Conservation (phyloP, 2,329 filamentous ascomycete genomes). For the Cladosporium sp. region DNA sequence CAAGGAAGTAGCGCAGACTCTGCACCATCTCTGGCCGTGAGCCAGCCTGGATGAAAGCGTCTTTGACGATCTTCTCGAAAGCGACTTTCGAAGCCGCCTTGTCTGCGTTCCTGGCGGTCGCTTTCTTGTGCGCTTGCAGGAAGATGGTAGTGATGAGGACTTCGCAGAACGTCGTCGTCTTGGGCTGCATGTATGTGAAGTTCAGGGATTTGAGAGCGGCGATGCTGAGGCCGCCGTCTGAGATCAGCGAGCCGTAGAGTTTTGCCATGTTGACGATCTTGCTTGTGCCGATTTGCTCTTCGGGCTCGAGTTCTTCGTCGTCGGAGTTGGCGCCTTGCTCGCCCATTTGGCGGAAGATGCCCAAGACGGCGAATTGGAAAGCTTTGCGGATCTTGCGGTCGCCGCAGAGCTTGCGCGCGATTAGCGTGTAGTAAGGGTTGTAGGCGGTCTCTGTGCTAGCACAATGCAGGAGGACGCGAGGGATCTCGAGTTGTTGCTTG, state of each 20-base stretch:
- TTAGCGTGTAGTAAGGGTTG: slow-evolving; percentile 90
- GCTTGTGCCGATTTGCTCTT: slow-evolving; percentile 54
- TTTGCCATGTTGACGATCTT: slow-evolving; percentile 69
- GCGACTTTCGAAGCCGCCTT: slow-evolving; percentile 39
- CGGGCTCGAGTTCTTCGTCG: slow-evolving; percentile 56
- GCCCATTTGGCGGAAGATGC: slow-evolving; percentile 81
- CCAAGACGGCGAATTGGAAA: slow-evolving; percentile 86
- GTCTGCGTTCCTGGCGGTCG: slow-evolving; percentile 40
- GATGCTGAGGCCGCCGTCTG: slow-evolving; percentile 61
- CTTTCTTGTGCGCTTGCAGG: slow-evolving; percentile 51
- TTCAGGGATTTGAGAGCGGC: slow-evolving; percentile 68
- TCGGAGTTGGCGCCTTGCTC: slow-evolving; percentile 64
- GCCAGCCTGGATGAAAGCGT: slow-evolving; percentile 66
- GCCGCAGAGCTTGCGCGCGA: slow-evolving; percentile 75
- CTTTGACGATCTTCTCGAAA: slow-evolving; percentile 62
- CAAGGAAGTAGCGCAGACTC: slow-evolving; percentile 78
- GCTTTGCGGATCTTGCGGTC: slow-evolving; percentile 75
- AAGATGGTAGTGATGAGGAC: slow-evolving; percentile 76
- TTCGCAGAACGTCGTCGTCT: slow-evolving; percentile 77
- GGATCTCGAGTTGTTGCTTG: slow-evolving; percentile 82
- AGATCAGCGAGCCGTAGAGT: slow-evolving; percentile 65
- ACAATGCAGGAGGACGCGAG: slow-evolving; percentile 84
- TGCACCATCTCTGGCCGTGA: slow-evolving; percentile 68
- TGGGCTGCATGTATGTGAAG: slow-evolving; percentile 73
- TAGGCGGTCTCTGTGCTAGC: slow-evolving; percentile 79